These are phyloP conservation scores for Penicillium paneum DNA, from an alignment of 2,329 filamentous ascomycete genomes.

Conservation along the genomic window DNA sequence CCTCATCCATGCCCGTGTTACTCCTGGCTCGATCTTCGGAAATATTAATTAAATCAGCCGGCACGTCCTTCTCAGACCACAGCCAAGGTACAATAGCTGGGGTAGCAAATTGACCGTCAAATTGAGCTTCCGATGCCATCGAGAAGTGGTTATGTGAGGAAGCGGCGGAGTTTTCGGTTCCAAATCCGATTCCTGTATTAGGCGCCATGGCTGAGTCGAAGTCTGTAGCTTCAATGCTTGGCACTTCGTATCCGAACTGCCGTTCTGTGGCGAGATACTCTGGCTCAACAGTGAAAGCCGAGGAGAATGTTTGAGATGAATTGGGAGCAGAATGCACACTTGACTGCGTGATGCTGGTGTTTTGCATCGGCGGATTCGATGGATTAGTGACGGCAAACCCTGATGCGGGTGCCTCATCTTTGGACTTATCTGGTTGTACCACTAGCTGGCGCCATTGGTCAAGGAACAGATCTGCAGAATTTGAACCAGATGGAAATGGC, in stretches of 20 bases:
- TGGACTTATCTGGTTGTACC: background rate
- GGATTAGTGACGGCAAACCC: rapidly evolving
- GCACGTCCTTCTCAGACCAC: conserved; percentile 19
- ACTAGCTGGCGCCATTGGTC: conserved; percentile 33
- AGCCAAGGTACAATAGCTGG: conserved; percentile 9
- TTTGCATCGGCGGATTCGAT: background rate
- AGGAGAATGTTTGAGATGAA: background rate
- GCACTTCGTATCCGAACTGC: background rate
- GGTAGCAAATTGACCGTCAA: background rate
- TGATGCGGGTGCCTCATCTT: too few relatives aligned
- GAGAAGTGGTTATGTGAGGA: background rate
- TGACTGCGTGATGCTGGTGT: background rate
- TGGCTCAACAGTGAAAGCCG: background rate
- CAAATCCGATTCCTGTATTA: background rate
- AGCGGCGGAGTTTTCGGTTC: background rate
- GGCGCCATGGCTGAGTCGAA: background rate
- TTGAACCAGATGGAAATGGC: conserved; percentile 18
- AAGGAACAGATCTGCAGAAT: conserved; percentile 20
- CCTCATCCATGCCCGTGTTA: conserved; percentile 30
- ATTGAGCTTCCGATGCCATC: background rate
- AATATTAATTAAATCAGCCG: background rate
- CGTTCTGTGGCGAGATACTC: background rate
- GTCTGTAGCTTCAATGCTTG: background rate
- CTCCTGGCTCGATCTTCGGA: background rate
- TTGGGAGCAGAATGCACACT: background rate